phyloP scores from a whole-genome alignment of 306 rosid genomes.

The Prunus padus region DNA sequence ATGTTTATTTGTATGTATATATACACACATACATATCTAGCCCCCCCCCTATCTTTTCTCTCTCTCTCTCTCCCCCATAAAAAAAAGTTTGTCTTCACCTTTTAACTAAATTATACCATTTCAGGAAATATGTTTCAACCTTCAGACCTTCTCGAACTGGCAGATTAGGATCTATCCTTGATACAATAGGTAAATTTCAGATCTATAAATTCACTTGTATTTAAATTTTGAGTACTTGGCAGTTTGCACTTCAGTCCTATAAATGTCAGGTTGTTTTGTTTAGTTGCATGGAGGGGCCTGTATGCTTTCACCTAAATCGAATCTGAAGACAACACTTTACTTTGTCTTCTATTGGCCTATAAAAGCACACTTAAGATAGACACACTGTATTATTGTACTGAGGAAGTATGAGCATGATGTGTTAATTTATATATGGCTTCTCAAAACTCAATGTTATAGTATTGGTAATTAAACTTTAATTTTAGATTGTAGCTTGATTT shows the following conservation, averaged over 20 bases:
- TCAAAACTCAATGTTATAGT: background rate
- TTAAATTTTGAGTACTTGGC: conserved; percentile 7
- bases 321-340: background rate
- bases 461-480: background rate
- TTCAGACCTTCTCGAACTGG: conserved; percentile 67
- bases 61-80: background rate
- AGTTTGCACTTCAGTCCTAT: background rate
- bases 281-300: background rate
- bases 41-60: background rate
- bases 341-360: background rate
- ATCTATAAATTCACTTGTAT: conserved; percentile 7
- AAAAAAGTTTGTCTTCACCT: conserved; percentile 18
- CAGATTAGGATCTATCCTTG: conserved; percentile 53
- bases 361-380: background rate
- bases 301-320: background rate
- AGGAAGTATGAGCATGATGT: background rate
- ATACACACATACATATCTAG: background rate
- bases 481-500: conserved; percentile 1
- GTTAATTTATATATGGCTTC: conserved; percentile 2
- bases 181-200: conserved; percentile 61
- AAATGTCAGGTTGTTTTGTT: background rate
- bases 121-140: conserved; percentile 89
- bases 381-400: background rate
- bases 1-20: background rate
- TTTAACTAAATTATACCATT: conserved; percentile 20